Percentiles rank a stretch among this genome's conserved stretches.
Evolutionary conservation across 23 red algal species (phyloP).

Genomic region (Gracilaria domingensis): DNA sequence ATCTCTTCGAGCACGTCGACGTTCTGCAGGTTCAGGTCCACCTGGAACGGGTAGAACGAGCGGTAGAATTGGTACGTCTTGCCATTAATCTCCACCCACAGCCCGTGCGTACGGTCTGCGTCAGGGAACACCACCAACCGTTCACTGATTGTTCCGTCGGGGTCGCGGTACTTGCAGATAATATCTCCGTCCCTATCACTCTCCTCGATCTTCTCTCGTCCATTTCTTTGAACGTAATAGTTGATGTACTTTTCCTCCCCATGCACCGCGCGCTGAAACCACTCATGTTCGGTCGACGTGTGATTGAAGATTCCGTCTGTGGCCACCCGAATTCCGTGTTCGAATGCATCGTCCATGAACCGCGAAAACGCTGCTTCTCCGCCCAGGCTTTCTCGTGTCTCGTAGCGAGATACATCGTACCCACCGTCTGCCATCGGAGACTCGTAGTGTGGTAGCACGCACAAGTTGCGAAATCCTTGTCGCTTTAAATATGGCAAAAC

Average conservation of each 20-base stretch:
- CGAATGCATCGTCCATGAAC: constrained; percentile 80
- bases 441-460: constrained; percentile 93
- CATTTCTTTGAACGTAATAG: constrained; percentile 93
- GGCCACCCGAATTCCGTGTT: constrained; percentile 71
- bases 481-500: constrained; percentile 80
- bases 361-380: constrained; percentile 71
- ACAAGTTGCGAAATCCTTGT: constrained; percentile 92
- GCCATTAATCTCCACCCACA: constrained; percentile 81
- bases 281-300: constrained; percentile 85
- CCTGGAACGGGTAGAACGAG: constrained; percentile 92
- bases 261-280: constrained; percentile 85
- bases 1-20: constrained; percentile 83
- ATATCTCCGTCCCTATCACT: constrained; percentile 86
- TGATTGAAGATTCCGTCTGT: constrained; percentile 95
- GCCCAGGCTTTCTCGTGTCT: constrained; percentile 67
- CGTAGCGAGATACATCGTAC: constrained; percentile 85
- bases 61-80: constrained; percentile 89
- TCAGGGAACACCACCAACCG: constrained; percentile 88
- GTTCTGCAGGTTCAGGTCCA: constrained; percentile 94
- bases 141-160: constrained; percentile 86
- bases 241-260: constrained; percentile 69
- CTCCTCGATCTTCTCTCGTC: constrained; percentile 94
- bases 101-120: constrained; percentile 94
- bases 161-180: constrained; percentile 93
- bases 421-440: constrained; percentile 86